Conservation (phyloP, 257 asterid genomes). For the Mitragyna speciosa region DNA sequence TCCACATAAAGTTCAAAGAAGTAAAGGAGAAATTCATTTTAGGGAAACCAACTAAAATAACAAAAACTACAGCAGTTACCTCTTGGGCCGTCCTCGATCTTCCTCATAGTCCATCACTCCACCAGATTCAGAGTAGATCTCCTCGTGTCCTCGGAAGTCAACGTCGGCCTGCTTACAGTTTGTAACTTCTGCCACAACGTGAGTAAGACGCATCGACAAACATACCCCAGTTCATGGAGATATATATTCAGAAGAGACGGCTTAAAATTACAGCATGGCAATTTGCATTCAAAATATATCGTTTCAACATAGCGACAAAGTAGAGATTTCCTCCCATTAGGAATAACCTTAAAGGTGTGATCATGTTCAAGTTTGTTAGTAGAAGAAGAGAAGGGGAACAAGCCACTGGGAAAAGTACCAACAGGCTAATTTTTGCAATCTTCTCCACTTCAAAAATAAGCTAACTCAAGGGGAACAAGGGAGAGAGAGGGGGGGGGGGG, state of each 20-base stretch:
- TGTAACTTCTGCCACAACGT: slow-evolving; percentile 95
- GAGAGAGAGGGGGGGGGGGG: no score
- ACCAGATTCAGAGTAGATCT: slow-evolving; percentile 81
- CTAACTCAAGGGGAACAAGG: no score
- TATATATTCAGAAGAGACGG: slow-evolving; percentile 23
- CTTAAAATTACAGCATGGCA: background rate
- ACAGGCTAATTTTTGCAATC: background rate
- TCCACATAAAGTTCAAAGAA: background rate
- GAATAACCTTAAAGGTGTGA: background rate
- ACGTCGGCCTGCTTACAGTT: slow-evolving; percentile 88
- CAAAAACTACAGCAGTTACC: slow-evolving; percentile 42
- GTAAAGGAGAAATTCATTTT: background rate
- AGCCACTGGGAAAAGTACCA: background rate
- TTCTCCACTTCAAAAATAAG: background rate
- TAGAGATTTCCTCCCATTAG: background rate
- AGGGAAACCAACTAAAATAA: background rate
- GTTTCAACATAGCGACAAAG: background rate
- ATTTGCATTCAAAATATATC: background rate
- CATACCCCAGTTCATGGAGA: slow-evolving; percentile 49
- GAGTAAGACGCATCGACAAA: slow-evolving; percentile 88
- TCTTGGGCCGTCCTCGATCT: slow-evolving; percentile 84
- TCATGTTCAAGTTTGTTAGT: background rate
- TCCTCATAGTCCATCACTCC: slow-evolving; percentile 98
- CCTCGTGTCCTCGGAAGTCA: slow-evolving; percentile 84
- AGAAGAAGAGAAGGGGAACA: background rate